Base-by-base conservation (phyloP, 768 basidiomycete genomes). In the Boletus pseudo-olivaceus region DNA sequence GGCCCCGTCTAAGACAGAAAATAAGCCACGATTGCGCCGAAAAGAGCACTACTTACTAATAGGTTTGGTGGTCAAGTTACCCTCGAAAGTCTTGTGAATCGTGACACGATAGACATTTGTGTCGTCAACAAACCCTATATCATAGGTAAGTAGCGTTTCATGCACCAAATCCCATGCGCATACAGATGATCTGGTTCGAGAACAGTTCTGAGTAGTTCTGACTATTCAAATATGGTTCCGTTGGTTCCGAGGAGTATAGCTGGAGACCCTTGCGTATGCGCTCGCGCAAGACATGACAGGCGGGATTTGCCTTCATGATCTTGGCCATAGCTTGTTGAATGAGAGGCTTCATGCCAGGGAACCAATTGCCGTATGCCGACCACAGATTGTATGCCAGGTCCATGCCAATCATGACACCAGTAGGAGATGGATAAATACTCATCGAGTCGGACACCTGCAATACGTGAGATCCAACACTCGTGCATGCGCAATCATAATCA, bases 41-140 rank as follows among this genome's bases (percentile, higher is more conserved):
- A 11, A 38, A 29, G 12, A 40, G 17, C 1, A 17, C 19, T 14
- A 66, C 85, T 63, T 64, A 88, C 88, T 98, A 76, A 99, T 97
- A 7, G 96, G 97, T 72, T 98, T 98, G 17, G 97, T 98, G 8
- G 96, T 98, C 83, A 98, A 83, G 75, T 99, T 99, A 67, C 97
- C 97, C 75, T 99, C 97, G 73, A 99, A 98, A 7, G 97, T 99
- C 81, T 98, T 98, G 79, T 99, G 97, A 68, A 96, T 96, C 15
- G 93, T 96, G 48, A 97, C 93, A 54, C 97, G 94, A 73, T 99
- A 99, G n/a, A 99, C 97, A 63, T 98, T 98, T 39, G 97, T 98
- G 69, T 99, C 97, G 64, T 99, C 97, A 59, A 99, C 95, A 66
- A 98, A 98, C 96, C 92, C 86, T 84, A 59, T 43, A 49, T n/a